Evolutionary conservation across 306 rosid species (phyloP).

Genomic region (Mimosa bimucronata): DNA sequence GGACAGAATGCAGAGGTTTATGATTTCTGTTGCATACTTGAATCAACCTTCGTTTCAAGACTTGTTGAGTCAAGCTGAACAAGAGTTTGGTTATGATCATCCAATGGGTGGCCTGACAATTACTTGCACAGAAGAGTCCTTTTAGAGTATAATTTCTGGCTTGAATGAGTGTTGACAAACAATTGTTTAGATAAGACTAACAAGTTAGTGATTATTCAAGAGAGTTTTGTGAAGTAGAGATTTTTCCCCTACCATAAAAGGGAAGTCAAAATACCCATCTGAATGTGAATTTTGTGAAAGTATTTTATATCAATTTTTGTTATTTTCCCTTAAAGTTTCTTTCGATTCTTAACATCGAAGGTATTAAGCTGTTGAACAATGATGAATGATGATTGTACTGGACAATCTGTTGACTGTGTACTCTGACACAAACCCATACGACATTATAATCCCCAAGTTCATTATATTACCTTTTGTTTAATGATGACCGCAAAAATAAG

Average conservation of each 20-base stretch:
- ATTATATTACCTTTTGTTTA: not conserved
- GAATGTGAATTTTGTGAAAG: not conserved
- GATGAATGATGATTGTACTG: not conserved
- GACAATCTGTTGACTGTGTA: not conserved
- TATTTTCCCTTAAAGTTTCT: not conserved
- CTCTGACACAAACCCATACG: not conserved
- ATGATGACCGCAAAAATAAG: not conserved
- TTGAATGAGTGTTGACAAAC: not conserved
- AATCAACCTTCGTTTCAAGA: conserved; percentile 42
- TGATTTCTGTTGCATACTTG: conserved; percentile 44
- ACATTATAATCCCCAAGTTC: not conserved
- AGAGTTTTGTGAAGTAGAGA: conserved; percentile 15
- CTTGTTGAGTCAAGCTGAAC: conserved; percentile 36
- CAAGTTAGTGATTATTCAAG: conserved; percentile 2
- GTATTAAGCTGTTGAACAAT: not conserved
- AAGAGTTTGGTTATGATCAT: conserved; percentile 43
- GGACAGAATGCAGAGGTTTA: conserved; percentile 43
- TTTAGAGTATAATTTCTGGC: conserved; percentile 26
- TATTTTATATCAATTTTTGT: not conserved
- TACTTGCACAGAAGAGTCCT: not conserved
- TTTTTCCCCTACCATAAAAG: not conserved
- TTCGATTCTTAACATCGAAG: not conserved
- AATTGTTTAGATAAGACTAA: not conserved
- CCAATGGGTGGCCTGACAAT: conserved; percentile 7
- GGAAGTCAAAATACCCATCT: not conserved